Evolutionary conservation across 2,329 filamentous ascomycete species (phyloP).

Genomic region (Sarocladium oryzae): DNA sequence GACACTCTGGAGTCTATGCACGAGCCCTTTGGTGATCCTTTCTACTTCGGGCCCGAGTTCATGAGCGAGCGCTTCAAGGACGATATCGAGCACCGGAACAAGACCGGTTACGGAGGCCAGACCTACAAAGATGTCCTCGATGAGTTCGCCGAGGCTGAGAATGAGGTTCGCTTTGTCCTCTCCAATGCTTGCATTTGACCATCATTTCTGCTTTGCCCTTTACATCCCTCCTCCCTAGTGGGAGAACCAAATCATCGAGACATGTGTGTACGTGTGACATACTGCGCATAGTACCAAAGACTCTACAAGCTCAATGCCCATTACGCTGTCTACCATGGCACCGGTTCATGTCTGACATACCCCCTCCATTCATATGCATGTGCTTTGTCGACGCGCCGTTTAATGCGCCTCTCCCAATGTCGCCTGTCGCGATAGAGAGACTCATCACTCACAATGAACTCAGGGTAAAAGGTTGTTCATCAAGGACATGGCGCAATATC

Average conservation of each 20-base stretch:
- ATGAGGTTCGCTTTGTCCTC: constrained; percentile 54
- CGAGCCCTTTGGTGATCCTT: constrained; percentile 95
- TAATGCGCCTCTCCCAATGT: not conserved
- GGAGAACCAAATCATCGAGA: not conserved
- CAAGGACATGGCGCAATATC: constrained; percentile 95
- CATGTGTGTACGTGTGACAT: not conserved
- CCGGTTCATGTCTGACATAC: no score
- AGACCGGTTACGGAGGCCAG: constrained; percentile 60
- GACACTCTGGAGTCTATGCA: constrained; percentile 79
- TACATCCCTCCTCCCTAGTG: not conserved
- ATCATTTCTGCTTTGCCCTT: not conserved
- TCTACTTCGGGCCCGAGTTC: constrained; percentile 90
- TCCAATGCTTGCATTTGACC: constrained; percentile 15
- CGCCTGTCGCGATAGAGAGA: not conserved
- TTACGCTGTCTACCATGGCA: no score
- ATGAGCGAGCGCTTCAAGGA: constrained; percentile 72
- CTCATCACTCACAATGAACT: constrained; percentile 2
- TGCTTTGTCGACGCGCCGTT: no score
- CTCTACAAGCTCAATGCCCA: no score
- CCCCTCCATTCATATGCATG: no score
- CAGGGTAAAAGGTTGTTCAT: constrained; percentile 92
- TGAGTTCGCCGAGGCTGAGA: constrained; percentile 62
- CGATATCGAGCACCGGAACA: constrained; percentile 48
- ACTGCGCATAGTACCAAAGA: no score
- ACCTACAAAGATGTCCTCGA: constrained; percentile 76